A percentile compares a stretch with the other conserved stretches of the same genome.
phyloP scores from a whole-genome alignment of 805 yeast species.

The Saturnispora sanitii region DNA sequence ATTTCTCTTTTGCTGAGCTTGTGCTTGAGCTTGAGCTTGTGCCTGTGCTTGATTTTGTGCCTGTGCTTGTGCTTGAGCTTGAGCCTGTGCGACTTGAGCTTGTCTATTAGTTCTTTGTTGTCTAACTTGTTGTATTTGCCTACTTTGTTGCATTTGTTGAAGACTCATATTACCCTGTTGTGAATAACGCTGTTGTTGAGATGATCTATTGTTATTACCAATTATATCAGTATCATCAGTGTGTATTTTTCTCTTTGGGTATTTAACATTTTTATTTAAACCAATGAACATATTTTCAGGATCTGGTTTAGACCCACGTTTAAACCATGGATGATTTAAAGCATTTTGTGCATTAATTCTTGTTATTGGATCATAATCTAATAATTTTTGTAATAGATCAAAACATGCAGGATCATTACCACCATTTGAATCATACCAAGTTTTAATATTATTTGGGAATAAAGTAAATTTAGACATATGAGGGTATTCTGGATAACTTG shows the following conservation, averaged over 20 bases:
- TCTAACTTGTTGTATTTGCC: slow-evolving; percentile 9
- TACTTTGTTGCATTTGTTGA: slow-evolving; percentile 1
- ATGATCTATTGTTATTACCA: slow-evolving; percentile 12
- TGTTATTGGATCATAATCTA: slow-evolving; percentile 75
- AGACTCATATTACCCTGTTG: slow-evolving; percentile 5
- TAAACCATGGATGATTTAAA: slow-evolving; percentile 67
- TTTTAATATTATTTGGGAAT: slow-evolving; percentile 60
- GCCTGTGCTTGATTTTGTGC: not conserved
- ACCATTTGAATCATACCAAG: slow-evolving; percentile 83
- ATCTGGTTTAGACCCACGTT: slow-evolving; percentile 55
- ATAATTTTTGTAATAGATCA: slow-evolving; percentile 48
- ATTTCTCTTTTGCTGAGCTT: slow-evolving; percentile 10
- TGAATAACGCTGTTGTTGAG: slow-evolving; percentile 1
- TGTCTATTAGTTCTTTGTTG: slow-evolving; percentile 7
- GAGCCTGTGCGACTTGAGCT: slow-evolving; percentile 4
- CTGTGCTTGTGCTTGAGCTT: not conserved
- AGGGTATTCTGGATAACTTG: slow-evolving; percentile 75
- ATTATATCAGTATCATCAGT: slow-evolving; percentile 76
- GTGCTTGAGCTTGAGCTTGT: not conserved
- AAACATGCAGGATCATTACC: slow-evolving; percentile 63
- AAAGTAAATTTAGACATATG: slow-evolving; percentile 48
- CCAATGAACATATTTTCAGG: slow-evolving; percentile 70
- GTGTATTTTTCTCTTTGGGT: slow-evolving; percentile 81
- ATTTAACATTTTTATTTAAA: slow-evolving; percentile 43
- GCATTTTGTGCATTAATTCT: slow-evolving; percentile 75